Percentiles rank a stretch among this genome's conserved stretches.
Evolutionary conservation across 2,329 filamentous ascomycete genomes (phyloP).

Genomic region (Curvularia spicifera): DNA sequence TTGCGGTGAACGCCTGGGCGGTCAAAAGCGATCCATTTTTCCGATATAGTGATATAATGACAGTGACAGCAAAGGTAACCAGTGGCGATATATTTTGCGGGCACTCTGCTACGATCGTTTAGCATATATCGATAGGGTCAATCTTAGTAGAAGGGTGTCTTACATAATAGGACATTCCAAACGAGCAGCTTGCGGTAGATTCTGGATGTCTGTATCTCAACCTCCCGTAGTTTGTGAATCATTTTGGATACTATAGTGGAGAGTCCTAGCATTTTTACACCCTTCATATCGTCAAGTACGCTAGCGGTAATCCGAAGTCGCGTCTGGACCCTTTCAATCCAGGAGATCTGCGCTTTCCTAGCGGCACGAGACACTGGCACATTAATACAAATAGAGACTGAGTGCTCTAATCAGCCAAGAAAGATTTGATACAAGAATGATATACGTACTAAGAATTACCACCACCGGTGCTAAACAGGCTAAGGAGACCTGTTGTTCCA

Average conservation of each 20-base stretch:
- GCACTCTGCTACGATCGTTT: constrained; percentile 1
- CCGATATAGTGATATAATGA: background rate
- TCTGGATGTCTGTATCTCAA: background rate
- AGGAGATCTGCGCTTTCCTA: background rate
- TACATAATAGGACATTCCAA: background rate
- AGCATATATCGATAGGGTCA: background rate
- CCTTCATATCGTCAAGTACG: background rate
- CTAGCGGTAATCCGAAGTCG: background rate
- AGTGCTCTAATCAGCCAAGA: background rate
- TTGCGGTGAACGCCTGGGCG: background rate
- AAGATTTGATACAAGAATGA: background rate
- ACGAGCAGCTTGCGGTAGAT: background rate
- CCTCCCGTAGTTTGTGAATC: background rate
- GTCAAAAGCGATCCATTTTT: constrained; percentile 3
- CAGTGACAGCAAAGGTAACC: background rate
- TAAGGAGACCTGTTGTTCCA: background rate
- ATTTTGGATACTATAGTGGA: background rate
- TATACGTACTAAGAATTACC: background rate
- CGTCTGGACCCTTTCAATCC: background rate
- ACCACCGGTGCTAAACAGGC: constrained; percentile 3
- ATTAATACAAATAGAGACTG: background rate
- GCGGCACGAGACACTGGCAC: background rate
- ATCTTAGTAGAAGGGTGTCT: background rate
- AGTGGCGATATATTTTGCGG: constrained; percentile 7
- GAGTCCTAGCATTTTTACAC: background rate